Evolutionary conservation across 306 rosid species (phyloP), one percentile per base, ranked within the genome.

Genomic region (Acacia confusa): DNA sequence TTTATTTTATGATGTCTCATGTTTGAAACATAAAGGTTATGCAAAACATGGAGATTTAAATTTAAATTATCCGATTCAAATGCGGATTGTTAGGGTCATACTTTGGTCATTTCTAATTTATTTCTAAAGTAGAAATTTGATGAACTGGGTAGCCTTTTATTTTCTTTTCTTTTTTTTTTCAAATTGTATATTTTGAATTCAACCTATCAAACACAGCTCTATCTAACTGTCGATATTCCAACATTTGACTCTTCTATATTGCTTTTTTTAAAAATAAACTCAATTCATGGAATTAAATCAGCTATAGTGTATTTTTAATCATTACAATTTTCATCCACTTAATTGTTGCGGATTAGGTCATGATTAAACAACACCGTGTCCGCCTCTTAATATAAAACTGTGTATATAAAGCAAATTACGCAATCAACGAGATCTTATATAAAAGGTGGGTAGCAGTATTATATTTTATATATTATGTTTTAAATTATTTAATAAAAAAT

Each of bases 401-500:
- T 0, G 1, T 34, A 4, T 34, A 5, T 34, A 34, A 7, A 5
- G 1, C 1, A 34, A 34, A 34, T 34, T 34, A 34, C 7, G 7
- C 1, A 0, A 34, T 4, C 4, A 34, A 5, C 1, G 0, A 4
- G 1, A 44, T 15, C 52, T 47, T 47, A 44, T 44, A 10, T 44
- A 8, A 8, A 44, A 0, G 48, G 11, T 0, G 0, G 16, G 16
- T 1, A 3, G 0, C 2, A 44, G 16, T 50, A 17, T 1, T 17
- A 2, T 17, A 17, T 17, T 50, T 5, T 17, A 0, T 6, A 6
- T 52, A 11, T 19, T 19, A 16, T 52, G 9, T 52, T 19, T 7
- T 52, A 52, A 52, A 16, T 50, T 50, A 11, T 50, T 4, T 16
- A 50, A 50, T 45, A 50, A 50, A 50, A 16, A n/a, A n/a, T n/a